Evolutionary conservation across 148 eudicot genomes (phyloP), one percentile per base, ranked within the genome.

Genomic region (Camellia granthamiana): DNA sequence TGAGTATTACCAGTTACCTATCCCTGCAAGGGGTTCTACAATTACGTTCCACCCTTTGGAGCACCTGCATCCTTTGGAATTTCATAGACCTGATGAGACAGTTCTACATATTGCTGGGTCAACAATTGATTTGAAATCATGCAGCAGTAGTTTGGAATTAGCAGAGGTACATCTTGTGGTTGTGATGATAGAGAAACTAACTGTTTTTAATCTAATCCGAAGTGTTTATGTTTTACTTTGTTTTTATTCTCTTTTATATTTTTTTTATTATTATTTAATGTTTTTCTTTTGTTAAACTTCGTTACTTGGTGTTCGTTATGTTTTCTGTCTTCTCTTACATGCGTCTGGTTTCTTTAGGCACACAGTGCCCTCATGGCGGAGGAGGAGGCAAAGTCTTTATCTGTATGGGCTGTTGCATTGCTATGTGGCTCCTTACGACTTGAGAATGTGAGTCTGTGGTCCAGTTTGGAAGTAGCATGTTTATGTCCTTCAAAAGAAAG

Each of bases 381-480:
- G 86, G 99, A 96, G 83, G 99, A 96, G 85, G 98, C 97, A 55
- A 86, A 88, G 77, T 85, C 95, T 76, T 87, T 93, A 81, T 93
- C 99, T 47, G 91, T 87, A 64, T 93, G 93, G 93, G 89, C 95
- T 62, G 64, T 93, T 76, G 90, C 99, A 65, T 88, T 92, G 88
- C 61, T 96, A 60, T 96, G 99, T 85, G 98, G 97, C 78, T 88
- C 90, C 64, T 81, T 96, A 76, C 89, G 97, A 83, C 94, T 96
- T 87, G 98, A 96, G 86, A 85, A 92, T 90, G 99, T 96, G 86
- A 86, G 92, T 81, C 41, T 78, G 8, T 73, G 75, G 72, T 78
- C 59, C 69, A 69, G 44, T 67, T 80, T 60, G 77, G 43, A 54
- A 38, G 54, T 23, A 42, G 52, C 52, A 13, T 70, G 7, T 61